phyloP scores from a whole-genome alignment of 345 rosid species.

The Punica granatum region DNA sequence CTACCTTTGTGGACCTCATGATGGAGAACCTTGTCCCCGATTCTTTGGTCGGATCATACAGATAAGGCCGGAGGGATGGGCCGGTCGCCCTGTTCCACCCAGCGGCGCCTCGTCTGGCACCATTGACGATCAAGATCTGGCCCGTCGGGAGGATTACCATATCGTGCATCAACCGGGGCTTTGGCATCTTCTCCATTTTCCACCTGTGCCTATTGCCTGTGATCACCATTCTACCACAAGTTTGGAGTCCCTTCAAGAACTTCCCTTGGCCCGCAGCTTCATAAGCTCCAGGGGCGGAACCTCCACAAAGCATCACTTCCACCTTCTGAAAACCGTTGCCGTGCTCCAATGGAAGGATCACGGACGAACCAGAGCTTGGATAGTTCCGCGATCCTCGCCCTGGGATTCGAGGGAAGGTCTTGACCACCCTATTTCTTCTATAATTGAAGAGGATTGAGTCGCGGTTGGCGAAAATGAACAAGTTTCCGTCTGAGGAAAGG shows the following conservation, averaged over 20 bases:
- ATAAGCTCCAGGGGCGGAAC: conserved; percentile 35
- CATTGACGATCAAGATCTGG: conserved; percentile 38
- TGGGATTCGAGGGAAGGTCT: conserved; percentile 33
- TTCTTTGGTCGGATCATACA: conserved; percentile 25
- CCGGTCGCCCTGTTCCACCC: conserved; percentile 23
- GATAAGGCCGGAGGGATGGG: conserved; percentile 24
- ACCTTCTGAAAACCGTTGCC: conserved; percentile 18
- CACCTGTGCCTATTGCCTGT: conserved; percentile 25
- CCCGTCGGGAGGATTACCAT: conserved; percentile 58
- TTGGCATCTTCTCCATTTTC: conserved; percentile 52
- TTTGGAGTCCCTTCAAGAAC: conserved; percentile 18
- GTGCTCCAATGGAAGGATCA: conserved; percentile 31
- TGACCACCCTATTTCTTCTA: conserved; percentile 22
- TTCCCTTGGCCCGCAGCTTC: conserved; percentile 15
- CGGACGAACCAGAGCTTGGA: conserved; percentile 50
- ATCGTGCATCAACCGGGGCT: conserved; percentile 43
- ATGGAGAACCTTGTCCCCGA: conserved; percentile 22
- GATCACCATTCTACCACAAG: conserved; percentile 36
- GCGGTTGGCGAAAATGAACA: conserved; percentile 44
- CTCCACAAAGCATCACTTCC: conserved; percentile 48
- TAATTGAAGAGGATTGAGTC: conserved; percentile 38
- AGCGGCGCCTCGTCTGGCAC: conserved; percentile 36
- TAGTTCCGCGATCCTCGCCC: conserved; percentile 50
- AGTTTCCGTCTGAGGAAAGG: conserved; percentile 44
- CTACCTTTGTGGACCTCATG: conserved; percentile 32